phyloP scores from a whole-genome alignment of 1,284 basidiomycete genomes.

The Calocybe gambosa region DNA sequence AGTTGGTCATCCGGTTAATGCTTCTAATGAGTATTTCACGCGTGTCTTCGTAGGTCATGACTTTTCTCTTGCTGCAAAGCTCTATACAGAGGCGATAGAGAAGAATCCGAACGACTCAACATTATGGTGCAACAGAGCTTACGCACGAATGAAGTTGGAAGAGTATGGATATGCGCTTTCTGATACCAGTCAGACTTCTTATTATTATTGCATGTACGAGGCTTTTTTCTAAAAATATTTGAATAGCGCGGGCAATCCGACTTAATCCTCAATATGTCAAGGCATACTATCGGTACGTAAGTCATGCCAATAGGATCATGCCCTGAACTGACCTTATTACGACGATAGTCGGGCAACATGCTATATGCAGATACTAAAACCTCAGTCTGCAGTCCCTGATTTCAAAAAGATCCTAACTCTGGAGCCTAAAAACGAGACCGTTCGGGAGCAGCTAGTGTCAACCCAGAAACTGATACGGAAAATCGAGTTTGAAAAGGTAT shows the following conservation, averaged over 20 bases:
- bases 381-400: constrained; percentile 78
- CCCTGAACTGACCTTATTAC: not conserved
- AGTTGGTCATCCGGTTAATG: too few species aligned
- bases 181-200: constrained; percentile 75
- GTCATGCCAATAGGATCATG: not conserved
- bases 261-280: constrained; percentile 91
- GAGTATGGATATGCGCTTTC: constrained; percentile 79
- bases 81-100: constrained; percentile 77
- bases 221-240: constrained; percentile 12
- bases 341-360: constrained; percentile 78
- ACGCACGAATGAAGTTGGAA: constrained; percentile 72
- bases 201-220: constrained; percentile 15
- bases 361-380: constrained; percentile 84
- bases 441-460: constrained; percentile 76
- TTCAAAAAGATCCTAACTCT: constrained; percentile 83
- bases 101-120: constrained; percentile 75
- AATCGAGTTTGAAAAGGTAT: constrained; percentile 85
- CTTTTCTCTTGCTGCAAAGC: constrained; percentile 48
- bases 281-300: constrained; percentile 72
- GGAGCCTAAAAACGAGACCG: constrained; percentile 83
- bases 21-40: too few species aligned
- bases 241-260: constrained; percentile 76
- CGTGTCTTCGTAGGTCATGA: constrained; percentile 27
- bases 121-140: constrained; percentile 76
- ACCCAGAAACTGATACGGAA: constrained; percentile 88